Base-by-base conservation (phyloP, 352 stramenopile genomes). In the Thraustochytrium sp. region DNA sequence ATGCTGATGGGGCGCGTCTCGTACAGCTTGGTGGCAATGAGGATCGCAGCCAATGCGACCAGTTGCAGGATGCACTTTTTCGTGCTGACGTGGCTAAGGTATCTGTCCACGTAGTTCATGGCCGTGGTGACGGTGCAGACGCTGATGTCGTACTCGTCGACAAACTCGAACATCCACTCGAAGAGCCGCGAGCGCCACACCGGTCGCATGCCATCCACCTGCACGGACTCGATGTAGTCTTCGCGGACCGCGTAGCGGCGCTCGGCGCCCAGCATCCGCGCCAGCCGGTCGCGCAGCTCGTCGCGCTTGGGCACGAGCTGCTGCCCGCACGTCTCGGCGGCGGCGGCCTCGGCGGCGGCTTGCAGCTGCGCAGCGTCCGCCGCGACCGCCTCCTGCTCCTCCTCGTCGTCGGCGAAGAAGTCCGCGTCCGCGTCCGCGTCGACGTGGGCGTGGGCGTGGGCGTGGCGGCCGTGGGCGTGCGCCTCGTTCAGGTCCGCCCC, bases 61-160 rank as follows among this genome's bases (percentile, higher is more conserved):
- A 87, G 82, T 75, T 87, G 85, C 56, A 87, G 74, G 23, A 77
- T 63, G 56, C 78, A 59, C 55, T 74, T 78, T 29, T 75, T 82
- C 31, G 34, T 62, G 55, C 82, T 76, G 21, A 61, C 31, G 2
- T 49, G 34, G 21, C 44, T 73, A 2, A 87, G 61, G 48, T 86
- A 86, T 26, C 85, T 55, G 76, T 87, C 85, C n/a, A 87, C 65
- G 82, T 87, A 87, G 82, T 87, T 87, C 44, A 80, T 61, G n/a
- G 68, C 68, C 46, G 82, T 82, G 18, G 85, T 76, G 26, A 86
- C 31, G 46, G 64, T 78, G 29, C 61, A 78, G 3, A 82, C 84
- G 68, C 68, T 51, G 18, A 80, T 51, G 2, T 80, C 44, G 68
- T 65, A 80, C 34, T 85, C 75, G 40, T 23, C 16, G 16, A 53